Evolutionary conservation across 768 basidiomycete species (phyloP).

Genomic region (Mycena haematopus): DNA sequence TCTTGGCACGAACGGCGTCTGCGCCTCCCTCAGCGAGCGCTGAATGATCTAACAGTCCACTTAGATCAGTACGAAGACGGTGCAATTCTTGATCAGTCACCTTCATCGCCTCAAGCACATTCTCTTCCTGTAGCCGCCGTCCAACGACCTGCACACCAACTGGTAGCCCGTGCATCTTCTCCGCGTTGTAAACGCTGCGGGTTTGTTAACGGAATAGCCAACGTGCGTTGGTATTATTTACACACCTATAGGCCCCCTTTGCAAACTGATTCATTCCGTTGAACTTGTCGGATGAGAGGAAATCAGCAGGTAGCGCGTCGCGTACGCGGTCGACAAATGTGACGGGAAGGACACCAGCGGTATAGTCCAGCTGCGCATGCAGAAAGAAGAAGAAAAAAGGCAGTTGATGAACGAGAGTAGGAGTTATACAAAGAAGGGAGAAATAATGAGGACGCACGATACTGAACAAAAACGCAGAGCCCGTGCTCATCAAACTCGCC

Average conservation of each 20-base stretch:
- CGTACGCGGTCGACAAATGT: conserved; percentile 51
- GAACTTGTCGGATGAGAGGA: conserved; percentile 41
- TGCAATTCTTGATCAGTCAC: conserved; percentile 44
- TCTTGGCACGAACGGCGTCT: not conserved
- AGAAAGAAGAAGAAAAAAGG: not conserved
- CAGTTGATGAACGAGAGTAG: conserved; percentile 1
- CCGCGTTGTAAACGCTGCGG: conserved; percentile 56
- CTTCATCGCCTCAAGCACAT: conserved; percentile 73
- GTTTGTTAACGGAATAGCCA: not conserved
- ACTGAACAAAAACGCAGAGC: conserved; percentile 73
- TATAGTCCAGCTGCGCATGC: conserved; percentile 53
- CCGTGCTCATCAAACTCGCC: conserved; percentile 63
- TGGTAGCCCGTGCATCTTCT: conserved; percentile 71
- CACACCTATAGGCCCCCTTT: conserved; percentile 42
- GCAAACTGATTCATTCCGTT: conserved; percentile 42
- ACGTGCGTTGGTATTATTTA: not conserved
- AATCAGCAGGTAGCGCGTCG: conserved; percentile 43
- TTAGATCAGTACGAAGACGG: not conserved
- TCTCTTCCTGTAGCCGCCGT: conserved; percentile 72
- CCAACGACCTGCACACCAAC: conserved; percentile 72
- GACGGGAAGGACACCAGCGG: conserved; percentile 66
- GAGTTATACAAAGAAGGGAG: not conserved
- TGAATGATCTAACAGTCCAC: not conserved
- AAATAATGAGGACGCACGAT: conserved; percentile 50
- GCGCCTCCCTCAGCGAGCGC: not conserved